Evolutionary conservation across 2,329 filamentous ascomycete genomes (phyloP), one percentile per base, ranked within the genome.

Genomic region (Ascochyta viciae-villosae): DNA sequence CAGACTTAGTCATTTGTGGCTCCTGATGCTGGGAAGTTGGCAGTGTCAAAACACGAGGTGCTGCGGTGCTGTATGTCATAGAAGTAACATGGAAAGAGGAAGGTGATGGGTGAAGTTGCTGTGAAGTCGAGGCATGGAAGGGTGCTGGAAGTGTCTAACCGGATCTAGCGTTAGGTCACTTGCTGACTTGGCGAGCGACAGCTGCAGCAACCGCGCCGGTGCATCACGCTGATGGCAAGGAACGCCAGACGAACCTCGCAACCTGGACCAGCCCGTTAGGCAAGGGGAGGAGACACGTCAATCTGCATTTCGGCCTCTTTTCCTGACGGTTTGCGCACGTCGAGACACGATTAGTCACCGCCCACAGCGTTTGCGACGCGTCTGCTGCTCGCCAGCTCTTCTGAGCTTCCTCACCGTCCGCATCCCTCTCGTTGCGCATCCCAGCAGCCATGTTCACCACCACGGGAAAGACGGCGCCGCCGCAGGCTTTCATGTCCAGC

Each of bases 401-500:
- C 55, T 57, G 64, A 73, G 70, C 68, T 70, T 60, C 67, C 54
- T 60, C 58, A 60, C 51, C 61, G 57, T 64, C 64, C 58, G 48
- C 60, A 61, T 42, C 61, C 40, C 50, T 57, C 41, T 41, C 53
- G 55, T 64, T 60, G 62, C 66, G 67, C 64, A 60, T 55, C 48
- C 40, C 57, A 58, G 54, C 65, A 57, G 62, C 61, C 70, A 77
- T 77, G 75, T 78, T 75, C 57, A 74, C 77, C 75, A 66, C 66
- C 29, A 74, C 65, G 43, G 72, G 72, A 23, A 77, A 72, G 65
- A 72, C 70, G 49, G 72, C 84, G 70, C 83, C 84, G 64, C 92
- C 92, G 43, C 91, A 96, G 80, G 91, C 92, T 39, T 95, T 96
- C 73, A 87, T 95, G 67, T 94, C 92, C 53, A 92, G 89, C 73